phyloP scores from a whole-genome alignment of 306 rosid species.

The Prunus davidiana region DNA sequence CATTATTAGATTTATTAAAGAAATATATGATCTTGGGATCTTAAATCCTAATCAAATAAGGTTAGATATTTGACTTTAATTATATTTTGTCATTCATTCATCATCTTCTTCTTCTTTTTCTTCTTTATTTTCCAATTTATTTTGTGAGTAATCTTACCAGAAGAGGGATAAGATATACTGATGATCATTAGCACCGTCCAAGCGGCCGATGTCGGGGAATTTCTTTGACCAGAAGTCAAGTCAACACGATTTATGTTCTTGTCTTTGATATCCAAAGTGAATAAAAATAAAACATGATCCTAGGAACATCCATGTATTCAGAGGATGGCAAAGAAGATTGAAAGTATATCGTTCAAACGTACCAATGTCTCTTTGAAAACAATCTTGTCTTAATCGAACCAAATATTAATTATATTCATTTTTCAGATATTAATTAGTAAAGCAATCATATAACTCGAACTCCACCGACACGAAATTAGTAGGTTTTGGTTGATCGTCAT shows the following conservation, averaged over 20 bases:
- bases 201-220: not conserved
- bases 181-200: not conserved
- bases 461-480: no score
- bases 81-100: not conserved
- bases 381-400: no score
- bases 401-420: no score
- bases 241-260: no score
- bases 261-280: not conserved
- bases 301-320: not conserved
- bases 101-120: not conserved
- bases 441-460: no score
- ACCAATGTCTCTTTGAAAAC: no score
- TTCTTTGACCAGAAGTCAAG: not conserved
- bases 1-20: not conserved
- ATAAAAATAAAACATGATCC: not conserved
- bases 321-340: no score
- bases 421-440: no score
- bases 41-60: constrained; percentile 4
- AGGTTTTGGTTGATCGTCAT: no score
- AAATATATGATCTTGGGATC: constrained; percentile 8
- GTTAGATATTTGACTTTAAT: not conserved
- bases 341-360: no score
- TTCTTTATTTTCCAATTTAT: not conserved
- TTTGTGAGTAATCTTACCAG: not conserved
- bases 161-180: not conserved